Evolutionary conservation across 306 rosid species (phyloP), one percentile per base, ranked within the genome.

Genomic region (Gleditsia sinensis): DNA sequence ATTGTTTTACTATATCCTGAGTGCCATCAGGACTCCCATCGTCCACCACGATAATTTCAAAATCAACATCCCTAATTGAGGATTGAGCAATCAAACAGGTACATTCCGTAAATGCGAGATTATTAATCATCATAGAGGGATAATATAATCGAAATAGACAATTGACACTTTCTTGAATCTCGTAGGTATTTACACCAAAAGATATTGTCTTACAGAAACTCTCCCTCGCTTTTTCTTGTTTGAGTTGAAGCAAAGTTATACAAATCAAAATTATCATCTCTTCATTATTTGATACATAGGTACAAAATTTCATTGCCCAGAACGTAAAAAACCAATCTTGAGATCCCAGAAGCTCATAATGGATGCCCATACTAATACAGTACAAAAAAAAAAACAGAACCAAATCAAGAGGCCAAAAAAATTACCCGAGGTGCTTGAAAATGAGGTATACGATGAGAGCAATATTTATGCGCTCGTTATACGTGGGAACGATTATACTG

Each of bases 11-110:
- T 23, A 90, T 65, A 79, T 90, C 92, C 71, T 94, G 97, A 74
- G 99, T 94, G 67, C 99, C 97, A 78, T 94, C 99, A 13, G 99
- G 99, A 77, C 97, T 92, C 76, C 99, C 99, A 75, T 94, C 99
- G 46, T 92, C 99, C 27, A 92, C 99, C 5, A 94, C 72, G 66
- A 94, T 88, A 30, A 94, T 83, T 86, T 94, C 99, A 75, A 94
- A 90, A 78, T 94, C 93, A 48, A 75, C 91, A 56, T 87, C 92
- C 92, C 98, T 89, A 57, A 57, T 34, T 19, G 30, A 61, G 67
- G 30, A 51, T 63, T 61, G 67, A 46, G 56, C 46, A 78, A 72
- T 4, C 37, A 74, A 50, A 58, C 54, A 8, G 2, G 64, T 19
- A 42, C 33, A 69, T 27, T 61, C 12, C 23, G 20, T 17, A 72